Conservation (phyloP, 1,284 basidiomycete genomes). For the Apiotrichum domesticum region DNA sequence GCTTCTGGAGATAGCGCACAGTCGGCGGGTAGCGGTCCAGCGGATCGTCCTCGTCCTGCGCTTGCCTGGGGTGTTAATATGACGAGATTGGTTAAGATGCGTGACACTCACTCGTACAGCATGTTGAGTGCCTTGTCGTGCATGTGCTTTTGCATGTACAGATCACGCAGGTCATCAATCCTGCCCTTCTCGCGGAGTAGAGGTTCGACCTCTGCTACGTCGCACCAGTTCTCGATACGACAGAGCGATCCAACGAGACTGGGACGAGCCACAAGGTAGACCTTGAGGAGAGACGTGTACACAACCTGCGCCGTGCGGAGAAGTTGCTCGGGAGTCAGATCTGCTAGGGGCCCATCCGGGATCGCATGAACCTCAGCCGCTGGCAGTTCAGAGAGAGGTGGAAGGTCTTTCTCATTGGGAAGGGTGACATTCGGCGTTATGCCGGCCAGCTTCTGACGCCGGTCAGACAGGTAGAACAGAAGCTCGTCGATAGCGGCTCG, state of each 20-base stretch:
- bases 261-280: slow-evolving; percentile 78
- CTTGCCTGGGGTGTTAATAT: slow-evolving; percentile 53
- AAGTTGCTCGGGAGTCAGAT: slow-evolving; percentile 70
- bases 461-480: slow-evolving; percentile 63
- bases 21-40: slow-evolving; percentile 77
- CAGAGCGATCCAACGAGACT: slow-evolving; percentile 80
- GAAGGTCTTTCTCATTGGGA: slow-evolving; percentile 45
- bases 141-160: slow-evolving; percentile 94
- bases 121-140: slow-evolving; percentile 80
- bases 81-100: background rate
- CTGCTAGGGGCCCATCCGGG: slow-evolving; percentile 63
- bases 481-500: slow-evolving; percentile 48
- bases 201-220: slow-evolving; percentile 90
- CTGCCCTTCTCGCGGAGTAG: slow-evolving; percentile 76
- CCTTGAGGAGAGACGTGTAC: slow-evolving; percentile 92
- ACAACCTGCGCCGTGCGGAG: slow-evolving; percentile 85
- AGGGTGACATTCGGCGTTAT: slow-evolving; percentile 65
- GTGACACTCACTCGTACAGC: slow-evolving; percentile 62
- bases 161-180: slow-evolving; percentile 79
- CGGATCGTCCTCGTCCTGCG: slow-evolving; percentile 68
- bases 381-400: slow-evolving; percentile 47
- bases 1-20: slow-evolving; percentile 82
- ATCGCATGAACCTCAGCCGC: slow-evolving; percentile 61
- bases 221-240: slow-evolving; percentile 92
- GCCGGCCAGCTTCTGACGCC: slow-evolving; percentile 72